Base-by-base conservation (phyloP, 2,329 filamentous ascomycete species). In the Paecilomyces sp. region DNA sequence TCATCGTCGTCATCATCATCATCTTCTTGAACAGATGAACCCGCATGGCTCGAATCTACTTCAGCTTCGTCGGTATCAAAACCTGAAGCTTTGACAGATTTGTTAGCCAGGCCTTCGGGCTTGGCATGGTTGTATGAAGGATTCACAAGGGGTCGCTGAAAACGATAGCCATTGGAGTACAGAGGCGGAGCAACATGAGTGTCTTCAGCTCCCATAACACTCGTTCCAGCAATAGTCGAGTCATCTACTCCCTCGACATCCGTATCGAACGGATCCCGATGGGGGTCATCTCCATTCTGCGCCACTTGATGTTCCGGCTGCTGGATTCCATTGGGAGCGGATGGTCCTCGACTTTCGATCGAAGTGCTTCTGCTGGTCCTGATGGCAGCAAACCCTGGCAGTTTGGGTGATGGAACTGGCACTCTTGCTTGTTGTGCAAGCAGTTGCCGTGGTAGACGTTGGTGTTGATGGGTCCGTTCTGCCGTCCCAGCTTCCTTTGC, bases 231-330 rank as follows among this genome's bases (percentile, higher is more conserved):
- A 65, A 76, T 71, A 6, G 75, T 77, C 3, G 75, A 77, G 62
- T 78, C 75, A 66, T 78, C 75, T 9, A 77, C 65, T 11, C 71
- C 75, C 60, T 78, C 75, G 8, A 77, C 74, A 62, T 78, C 75
- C 4, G 75, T 78, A 61, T 78, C 75, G 62, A 78, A 78, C 61
- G 70, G 66, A 60, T 77, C 74, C 33, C 66, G 66, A 30, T 68
- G 66, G 18, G 52, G 58, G 56, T 54, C 61, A 57, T 64, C 63
- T 47, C 64, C 62, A 31, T 57, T 56, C 33, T 59, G 55, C 24
- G 57, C 61, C 34, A 55, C 36, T 36, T 58, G 61, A 31, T 47
- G 57, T 57, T 56, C 30, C 25, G 31, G 55, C 22, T 65, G 63
- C 57, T 65, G 61, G 52, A 61, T 57, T 15, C 63, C 64, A 34